These are phyloP conservation scores for Graphiopsis chlorocephala DNA, from an alignment of 2,329 filamentous ascomycete genomes.

Conservation along the genomic window DNA sequence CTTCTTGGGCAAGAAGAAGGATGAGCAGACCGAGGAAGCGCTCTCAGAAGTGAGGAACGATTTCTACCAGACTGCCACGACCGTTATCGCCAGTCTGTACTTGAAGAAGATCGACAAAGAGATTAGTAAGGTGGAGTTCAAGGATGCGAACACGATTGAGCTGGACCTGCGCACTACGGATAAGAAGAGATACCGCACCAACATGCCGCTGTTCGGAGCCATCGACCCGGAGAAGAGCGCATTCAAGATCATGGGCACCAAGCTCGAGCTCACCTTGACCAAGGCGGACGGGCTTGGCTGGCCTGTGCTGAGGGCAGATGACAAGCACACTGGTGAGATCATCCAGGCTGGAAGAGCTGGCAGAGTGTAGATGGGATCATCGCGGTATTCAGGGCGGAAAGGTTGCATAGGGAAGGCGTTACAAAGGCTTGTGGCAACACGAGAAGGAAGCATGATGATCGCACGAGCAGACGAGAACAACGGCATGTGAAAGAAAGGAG, in stretches of 20 bases:
- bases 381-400: not conserved
- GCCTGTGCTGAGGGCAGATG: conserved; percentile 80
- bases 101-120: conserved; percentile 95
- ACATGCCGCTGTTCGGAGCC: conserved; percentile 70
- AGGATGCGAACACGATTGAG: conserved; percentile 54
- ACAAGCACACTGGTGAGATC: conserved; percentile 71
- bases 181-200: conserved; percentile 73
- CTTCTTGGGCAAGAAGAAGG: conserved; percentile 71
- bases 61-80: conserved; percentile 87
- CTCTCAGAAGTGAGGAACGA: conserved; percentile 82
- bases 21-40: conserved; percentile 64
- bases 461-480: conserved; percentile 10
- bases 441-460: not conserved
- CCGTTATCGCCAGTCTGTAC: conserved; percentile 88
- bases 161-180: conserved; percentile 87
- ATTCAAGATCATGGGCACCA: conserved; percentile 82
- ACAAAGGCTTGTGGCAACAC: not conserved
- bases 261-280: conserved; percentile 74
- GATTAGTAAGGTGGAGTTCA: conserved; percentile 69
- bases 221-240: conserved; percentile 74
- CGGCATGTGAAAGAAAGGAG: not conserved
- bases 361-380: conserved; percentile 33
- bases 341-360: conserved; percentile 85
- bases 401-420: conserved; percentile 5
- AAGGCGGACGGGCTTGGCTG: conserved; percentile 76